phyloP scores from a whole-genome alignment of 208 protist species.

The Angomonas desouzai region DNA sequence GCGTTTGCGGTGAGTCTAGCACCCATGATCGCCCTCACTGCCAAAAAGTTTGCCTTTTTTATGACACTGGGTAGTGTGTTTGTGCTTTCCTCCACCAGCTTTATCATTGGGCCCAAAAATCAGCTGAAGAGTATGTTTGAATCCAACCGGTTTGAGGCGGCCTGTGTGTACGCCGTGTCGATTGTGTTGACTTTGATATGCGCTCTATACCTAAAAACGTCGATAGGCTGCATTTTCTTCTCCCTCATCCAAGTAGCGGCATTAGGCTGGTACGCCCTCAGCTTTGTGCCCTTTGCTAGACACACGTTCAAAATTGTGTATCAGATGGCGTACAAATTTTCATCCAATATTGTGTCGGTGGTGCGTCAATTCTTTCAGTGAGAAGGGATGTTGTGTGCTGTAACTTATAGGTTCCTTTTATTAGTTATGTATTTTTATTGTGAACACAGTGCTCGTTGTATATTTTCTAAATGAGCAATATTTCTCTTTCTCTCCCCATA shows the following conservation, averaged over 20 bases:
- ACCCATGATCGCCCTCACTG: constrained; percentile 50
- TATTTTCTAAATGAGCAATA: too few species aligned
- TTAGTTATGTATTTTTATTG: too few species aligned
- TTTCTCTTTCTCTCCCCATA: too few species aligned
- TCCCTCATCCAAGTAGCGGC: constrained; percentile 51
- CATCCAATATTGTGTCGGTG: not conserved
- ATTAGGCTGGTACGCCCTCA: constrained; percentile 87
- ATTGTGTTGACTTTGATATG: constrained; percentile 66
- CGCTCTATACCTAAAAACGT: constrained; percentile 55
- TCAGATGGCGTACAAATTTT: constrained; percentile 18
- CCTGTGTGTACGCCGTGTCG: constrained; percentile 63
- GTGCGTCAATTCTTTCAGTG: not conserved
- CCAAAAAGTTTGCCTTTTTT: constrained; percentile 91
- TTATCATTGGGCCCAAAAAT: constrained; percentile 74
- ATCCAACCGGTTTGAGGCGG: constrained; percentile 67
- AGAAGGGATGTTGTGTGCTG: too few species aligned
- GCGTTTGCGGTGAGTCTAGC: constrained; percentile 52
- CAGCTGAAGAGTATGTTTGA: constrained; percentile 83
- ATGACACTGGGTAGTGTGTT: constrained; percentile 86
- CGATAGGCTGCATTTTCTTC: constrained; percentile 58
- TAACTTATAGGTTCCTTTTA: too few species aligned
- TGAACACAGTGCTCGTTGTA: too few species aligned
- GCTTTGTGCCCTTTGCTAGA: constrained; percentile 85
- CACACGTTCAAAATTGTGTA: constrained; percentile 40
- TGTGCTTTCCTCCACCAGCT: constrained; percentile 76